Conservation (phyloP, 345 rosid genomes). For the Microcos paniculata region DNA sequence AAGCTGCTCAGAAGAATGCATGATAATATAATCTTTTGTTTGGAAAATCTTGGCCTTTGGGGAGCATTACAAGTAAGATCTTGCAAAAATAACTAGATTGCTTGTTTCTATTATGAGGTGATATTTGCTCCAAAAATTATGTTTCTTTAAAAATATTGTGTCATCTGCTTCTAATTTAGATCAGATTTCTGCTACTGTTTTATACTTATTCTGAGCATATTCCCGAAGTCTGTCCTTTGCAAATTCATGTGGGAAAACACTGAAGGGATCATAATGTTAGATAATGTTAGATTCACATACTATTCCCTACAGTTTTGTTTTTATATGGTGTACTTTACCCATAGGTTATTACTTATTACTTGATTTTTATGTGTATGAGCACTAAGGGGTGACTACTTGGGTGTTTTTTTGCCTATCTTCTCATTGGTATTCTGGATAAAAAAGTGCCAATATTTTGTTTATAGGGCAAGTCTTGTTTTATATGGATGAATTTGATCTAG, state of each 20-base stretch:
- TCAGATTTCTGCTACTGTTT: background rate
- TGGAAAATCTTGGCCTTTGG: slow-evolving; percentile 74
- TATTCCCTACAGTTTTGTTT: background rate
- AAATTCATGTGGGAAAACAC: background rate
- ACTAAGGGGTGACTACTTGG: background rate
- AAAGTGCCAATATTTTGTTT: background rate
- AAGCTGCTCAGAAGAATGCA: slow-evolving; percentile 58
- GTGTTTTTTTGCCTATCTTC: background rate
- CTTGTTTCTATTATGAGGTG: slow-evolving; percentile 10
- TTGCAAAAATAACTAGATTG: slow-evolving; percentile 18
- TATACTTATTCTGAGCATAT: background rate
- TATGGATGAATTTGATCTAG: background rate
- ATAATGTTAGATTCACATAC: background rate
- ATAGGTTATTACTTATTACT: background rate
- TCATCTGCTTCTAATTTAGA: background rate
- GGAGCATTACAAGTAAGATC: slow-evolving; percentile 75
- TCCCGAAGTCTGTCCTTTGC: background rate
- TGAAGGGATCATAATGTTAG: too few relatives aligned
- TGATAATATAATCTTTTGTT: slow-evolving; percentile 60
- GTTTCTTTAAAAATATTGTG: background rate
- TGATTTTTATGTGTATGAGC: background rate
- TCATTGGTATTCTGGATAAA: background rate
- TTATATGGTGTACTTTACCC: background rate
- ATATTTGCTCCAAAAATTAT: too few relatives aligned
- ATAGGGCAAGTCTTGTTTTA: background rate